A percentile compares a stretch with the other conserved stretches of the same genome.
Conservation (phyloP, 345 rosid species). For the Barbarea vulgaris region DNA sequence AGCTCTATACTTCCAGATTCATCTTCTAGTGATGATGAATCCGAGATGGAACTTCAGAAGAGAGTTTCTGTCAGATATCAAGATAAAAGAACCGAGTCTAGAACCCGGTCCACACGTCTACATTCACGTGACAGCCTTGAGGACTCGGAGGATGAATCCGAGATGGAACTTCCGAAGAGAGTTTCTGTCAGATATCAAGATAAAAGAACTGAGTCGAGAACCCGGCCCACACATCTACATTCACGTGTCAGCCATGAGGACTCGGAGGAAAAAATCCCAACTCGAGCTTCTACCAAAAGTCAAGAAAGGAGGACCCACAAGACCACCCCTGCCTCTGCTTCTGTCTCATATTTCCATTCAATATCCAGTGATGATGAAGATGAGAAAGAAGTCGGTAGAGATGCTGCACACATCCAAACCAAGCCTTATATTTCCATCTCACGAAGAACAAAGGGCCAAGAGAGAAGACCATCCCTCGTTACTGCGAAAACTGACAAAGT, state of each 20-base stretch:
- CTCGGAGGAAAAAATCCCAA: slow-evolving; percentile 43
- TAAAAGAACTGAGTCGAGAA: slow-evolving; percentile 43
- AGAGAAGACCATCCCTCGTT: slow-evolving; percentile 36
- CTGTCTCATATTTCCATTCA: slow-evolving; percentile 23
- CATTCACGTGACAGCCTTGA: slow-evolving; percentile 46
- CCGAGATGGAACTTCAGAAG: slow-evolving; percentile 39
- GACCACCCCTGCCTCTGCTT: slow-evolving; percentile 26
- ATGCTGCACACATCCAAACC: slow-evolving; percentile 9
- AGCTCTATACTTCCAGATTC: slow-evolving; percentile 37
- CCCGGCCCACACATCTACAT: slow-evolving; percentile 42
- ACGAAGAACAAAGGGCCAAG: slow-evolving; percentile 58
- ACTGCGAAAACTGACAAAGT: slow-evolving; percentile 19
- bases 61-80: slow-evolving; percentile 33
- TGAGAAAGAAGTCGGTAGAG: slow-evolving; percentile 20
- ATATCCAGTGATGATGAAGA: slow-evolving; percentile 37
- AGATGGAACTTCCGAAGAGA: slow-evolving; percentile 34
- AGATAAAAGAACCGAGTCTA: slow-evolving; percentile 44
- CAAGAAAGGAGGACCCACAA: slow-evolving; percentile 30
- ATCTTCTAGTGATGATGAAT: slow-evolving; percentile 45
- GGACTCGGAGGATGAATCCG: slow-evolving; percentile 33
- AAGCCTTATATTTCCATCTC: slow-evolving; percentile 48
- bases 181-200: slow-evolving; percentile 36
- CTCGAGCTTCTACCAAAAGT: slow-evolving; percentile 41
- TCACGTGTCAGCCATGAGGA: slow-evolving; percentile 42
- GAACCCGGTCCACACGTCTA: slow-evolving; percentile 39